A percentile compares a stretch with the other conserved stretches of the same genome.
Conservation (phyloP, 2,329 filamentous ascomycete species). For the Fusarium algeriense region DNA sequence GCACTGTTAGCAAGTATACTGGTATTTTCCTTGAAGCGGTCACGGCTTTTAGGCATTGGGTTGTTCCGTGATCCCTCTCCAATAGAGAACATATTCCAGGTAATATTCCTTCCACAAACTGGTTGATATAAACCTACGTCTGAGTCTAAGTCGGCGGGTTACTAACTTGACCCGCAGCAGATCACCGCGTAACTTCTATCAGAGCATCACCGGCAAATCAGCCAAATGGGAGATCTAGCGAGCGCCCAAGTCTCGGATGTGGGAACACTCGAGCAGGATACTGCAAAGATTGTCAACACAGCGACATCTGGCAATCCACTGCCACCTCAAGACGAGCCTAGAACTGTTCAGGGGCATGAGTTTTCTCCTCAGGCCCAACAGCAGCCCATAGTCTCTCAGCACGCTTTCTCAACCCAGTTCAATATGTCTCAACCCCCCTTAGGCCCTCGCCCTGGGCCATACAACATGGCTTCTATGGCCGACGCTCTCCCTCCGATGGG, state of each 20-base stretch:
- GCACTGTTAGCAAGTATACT: slow-evolving; percentile 14
- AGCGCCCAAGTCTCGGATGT: slow-evolving; percentile 26
- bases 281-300: slow-evolving; percentile 18
- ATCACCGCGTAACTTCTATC: not conserved
- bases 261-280: slow-evolving; percentile 20
- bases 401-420: slow-evolving; percentile 58
- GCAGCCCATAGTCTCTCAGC: slow-evolving; percentile 51
- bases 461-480: slow-evolving; percentile 62
- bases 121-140: not conserved
- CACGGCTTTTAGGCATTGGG: slow-evolving; percentile 1
- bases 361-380: slow-evolving; percentile 40
- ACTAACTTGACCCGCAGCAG: slow-evolving; percentile 15
- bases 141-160: not conserved
- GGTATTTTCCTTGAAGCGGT: slow-evolving; percentile 2
- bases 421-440: slow-evolving; percentile 54
- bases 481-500: slow-evolving; percentile 58
- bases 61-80: not conserved
- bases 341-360: slow-evolving; percentile 36
- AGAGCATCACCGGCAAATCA: slow-evolving; percentile 1
- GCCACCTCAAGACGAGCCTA: slow-evolving; percentile 20
- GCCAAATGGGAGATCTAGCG: slow-evolving; percentile 45
- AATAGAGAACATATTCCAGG: slow-evolving; percentile 8
- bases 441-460: slow-evolving; percentile 50
- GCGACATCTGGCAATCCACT: slow-evolving; percentile 11
- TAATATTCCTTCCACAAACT: slow-evolving; percentile 1